These are phyloP conservation scores for Colletotrichum truncatum DNA, from an alignment of 2,329 filamentous ascomycete species.

Conservation along the genomic window DNA sequence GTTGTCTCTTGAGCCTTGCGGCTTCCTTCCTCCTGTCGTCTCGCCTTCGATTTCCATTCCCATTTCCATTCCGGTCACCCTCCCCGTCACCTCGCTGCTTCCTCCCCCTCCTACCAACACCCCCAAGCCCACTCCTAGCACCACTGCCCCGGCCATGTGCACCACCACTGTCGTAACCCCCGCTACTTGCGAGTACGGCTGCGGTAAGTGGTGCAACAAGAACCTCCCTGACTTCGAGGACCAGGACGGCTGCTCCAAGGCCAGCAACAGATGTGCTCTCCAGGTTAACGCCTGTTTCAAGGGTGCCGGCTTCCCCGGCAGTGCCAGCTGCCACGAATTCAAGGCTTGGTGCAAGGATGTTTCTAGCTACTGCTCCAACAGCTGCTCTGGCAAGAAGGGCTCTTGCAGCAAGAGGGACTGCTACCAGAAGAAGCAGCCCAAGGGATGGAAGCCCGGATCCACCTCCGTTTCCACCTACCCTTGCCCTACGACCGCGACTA, in stretches of 20 bases:
- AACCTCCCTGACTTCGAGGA: conserved; percentile 59
- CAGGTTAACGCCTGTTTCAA: conserved; percentile 62
- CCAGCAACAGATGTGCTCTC: conserved; percentile 54
- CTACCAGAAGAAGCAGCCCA: conserved; percentile 50
- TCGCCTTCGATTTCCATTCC: conserved; percentile 29
- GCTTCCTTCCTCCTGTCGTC: conserved; percentile 40
- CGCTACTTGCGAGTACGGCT: conserved; percentile 62
- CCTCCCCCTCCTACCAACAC: conserved; percentile 25
- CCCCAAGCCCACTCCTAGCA: conserved; percentile 38
- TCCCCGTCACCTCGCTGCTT: conserved; percentile 16
- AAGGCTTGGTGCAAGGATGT: conserved; percentile 58
- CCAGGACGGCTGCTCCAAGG: conserved; percentile 48
- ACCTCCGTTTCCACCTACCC: conserved; percentile 38
- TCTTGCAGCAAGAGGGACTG: conserved; percentile 54
- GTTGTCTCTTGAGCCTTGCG: conserved; percentile 60
- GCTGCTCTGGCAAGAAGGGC: conserved; percentile 43
- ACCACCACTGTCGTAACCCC: conserved; percentile 55
- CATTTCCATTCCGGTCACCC: conserved; percentile 29
- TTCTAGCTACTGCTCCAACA: conserved; percentile 51
- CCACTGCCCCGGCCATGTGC: conserved; percentile 53
- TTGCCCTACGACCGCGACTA: conserved; percentile 35
- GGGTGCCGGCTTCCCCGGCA: conserved; percentile 58
- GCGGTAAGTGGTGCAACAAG: conserved; percentile 62
- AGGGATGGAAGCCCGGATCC: conserved; percentile 40
- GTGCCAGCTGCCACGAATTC: conserved; percentile 59